Base-by-base conservation (phyloP, 148 eudicot species). In the Simmondsia chinensis region DNA sequence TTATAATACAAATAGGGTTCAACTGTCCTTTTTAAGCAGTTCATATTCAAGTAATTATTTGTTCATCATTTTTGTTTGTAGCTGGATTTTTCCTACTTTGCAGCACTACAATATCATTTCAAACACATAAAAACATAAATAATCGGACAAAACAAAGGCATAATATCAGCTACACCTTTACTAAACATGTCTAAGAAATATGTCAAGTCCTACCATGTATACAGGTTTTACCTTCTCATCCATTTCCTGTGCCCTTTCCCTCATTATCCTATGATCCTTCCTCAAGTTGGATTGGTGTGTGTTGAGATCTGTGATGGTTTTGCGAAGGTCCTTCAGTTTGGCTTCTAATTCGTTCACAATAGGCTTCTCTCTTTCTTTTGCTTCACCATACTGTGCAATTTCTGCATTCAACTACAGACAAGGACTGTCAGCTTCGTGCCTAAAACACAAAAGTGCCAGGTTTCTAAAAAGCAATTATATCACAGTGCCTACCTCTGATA, bases 241-340 rank as follows among this genome's bases (percentile, higher is more conserved):
- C 72, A 76, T 43, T 56, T 91, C 95, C 69, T 76, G 70, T 34
- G 66, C 64, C 57, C 58, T 76, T 28, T 79, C 95, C 75, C 82
- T 91, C 83, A 76, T 56, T 61, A 68, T 57, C 26, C 47, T 67
- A 32, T 54, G 77, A 65, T 55, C 61, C 50, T 33, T 48, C 58
- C 76, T 82, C 73, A 85, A 55, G 43, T 73, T 50, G 54, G 61
- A 46, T 54, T 85, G 97, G 41, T 76, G 73, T 56, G 52, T 74
- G 57, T 91, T 91, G 39, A 85, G 88, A 37, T 57, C 64, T 15
- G 71, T 57, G 71, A 82, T 58, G 13, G 64, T 62, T 59, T 76
- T 76, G n/a, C 66, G 60, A 59, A 82, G 43, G 64, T 82, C 79
- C 44, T 74, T 82, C 43, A 85, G 75, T 60, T 85, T 66, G 17